A percentile compares a stretch with the other conserved stretches of the same genome.
phyloP scores from a whole-genome alignment of 345 rosid genomes.

The Gossypium sturtianum region DNA sequence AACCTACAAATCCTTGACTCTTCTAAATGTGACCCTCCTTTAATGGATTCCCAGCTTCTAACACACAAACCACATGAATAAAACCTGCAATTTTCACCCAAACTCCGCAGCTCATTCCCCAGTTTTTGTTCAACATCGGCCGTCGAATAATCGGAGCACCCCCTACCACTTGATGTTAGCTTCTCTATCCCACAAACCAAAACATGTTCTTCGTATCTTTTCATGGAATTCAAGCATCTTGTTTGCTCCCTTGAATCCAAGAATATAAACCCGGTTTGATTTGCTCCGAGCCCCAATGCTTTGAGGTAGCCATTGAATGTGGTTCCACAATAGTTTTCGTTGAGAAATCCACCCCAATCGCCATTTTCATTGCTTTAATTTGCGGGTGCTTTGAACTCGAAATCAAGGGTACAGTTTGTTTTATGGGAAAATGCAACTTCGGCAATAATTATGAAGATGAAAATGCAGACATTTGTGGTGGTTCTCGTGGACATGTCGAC shows the following conservation, averaged over 20 bases:
- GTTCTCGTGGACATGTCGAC: background rate
- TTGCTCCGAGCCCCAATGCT: slow-evolving; percentile 28
- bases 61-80: slow-evolving; percentile 22
- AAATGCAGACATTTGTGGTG: slow-evolving; percentile 10
- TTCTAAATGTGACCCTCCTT: background rate
- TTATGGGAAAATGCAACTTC: slow-evolving; percentile 16
- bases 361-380: slow-evolving; percentile 19
- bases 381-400: background rate
- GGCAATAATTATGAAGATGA: background rate
- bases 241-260: slow-evolving; percentile 28
- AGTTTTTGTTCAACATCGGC: slow-evolving; percentile 25
- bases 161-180: slow-evolving; percentile 31
- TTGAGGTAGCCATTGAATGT: slow-evolving; percentile 26
- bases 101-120: slow-evolving; percentile 18
- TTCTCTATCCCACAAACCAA: slow-evolving; percentile 34
- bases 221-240: slow-evolving; percentile 26
- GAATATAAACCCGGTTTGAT: slow-evolving; percentile 29
- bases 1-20: slow-evolving; percentile 31
- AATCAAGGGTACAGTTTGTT: slow-evolving; percentile 21
- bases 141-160: slow-evolving; percentile 36
- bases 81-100: slow-evolving; percentile 22
- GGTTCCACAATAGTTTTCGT: slow-evolving; percentile 25
- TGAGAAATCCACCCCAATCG: slow-evolving; percentile 39
- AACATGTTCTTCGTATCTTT: background rate
- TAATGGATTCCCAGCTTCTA: slow-evolving; percentile 30